Evolutionary conservation across 2,329 filamentous ascomycete species (phyloP), one percentile per base, ranked within the genome.

Genomic region (Coniella vitis): DNA sequence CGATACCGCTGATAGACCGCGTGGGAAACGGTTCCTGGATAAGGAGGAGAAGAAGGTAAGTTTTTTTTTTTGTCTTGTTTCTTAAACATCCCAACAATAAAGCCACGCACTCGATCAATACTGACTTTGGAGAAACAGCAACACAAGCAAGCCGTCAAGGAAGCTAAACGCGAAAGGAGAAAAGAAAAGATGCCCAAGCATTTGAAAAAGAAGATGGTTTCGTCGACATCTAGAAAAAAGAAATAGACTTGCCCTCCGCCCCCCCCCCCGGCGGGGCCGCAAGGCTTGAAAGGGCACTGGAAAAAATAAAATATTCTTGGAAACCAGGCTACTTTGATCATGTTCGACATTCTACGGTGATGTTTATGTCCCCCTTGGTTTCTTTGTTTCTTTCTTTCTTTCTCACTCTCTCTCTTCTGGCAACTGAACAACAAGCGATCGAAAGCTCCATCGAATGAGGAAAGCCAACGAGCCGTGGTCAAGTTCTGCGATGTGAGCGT

Each of bases 111-210:
- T n/a, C n/a, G n/a, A n/a, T n/a, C n/a, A n/a, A 12, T 34, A 38
- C 38, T 50, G 19, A 54, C 62, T 62, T 47, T 17, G n/a, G n/a
- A 13, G 10, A 13, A 34, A 25, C 48, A 76, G 71, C 63, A 65
- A 56, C 93, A 96, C 66, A 98, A 98, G 66, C 79, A 81, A 64
- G 84, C 86, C 1, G 86, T 96, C 57, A 98, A 97, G 70, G 91
- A 96, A 61, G 91, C 90, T 61, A 96, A 95, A 72, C 83, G 89
- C 32, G 90, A 96, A 66, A 90, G 94, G 72, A 75, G 93, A 52
- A 88, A 91, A 66, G 86, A 87, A 4, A 98, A 98, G 74, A 95
- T 98, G 69, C 91, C 93, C 0, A 98, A 98, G 70, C 83, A 94
- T 63, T 57, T 95, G 31, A 98, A 98, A 78, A 97, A 96, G 74